A percentile compares a stretch with the other conserved stretches of the same genome.
Evolutionary conservation across 208 protist species (phyloP).

Genomic region (Trypanosoma conorhini): DNA sequence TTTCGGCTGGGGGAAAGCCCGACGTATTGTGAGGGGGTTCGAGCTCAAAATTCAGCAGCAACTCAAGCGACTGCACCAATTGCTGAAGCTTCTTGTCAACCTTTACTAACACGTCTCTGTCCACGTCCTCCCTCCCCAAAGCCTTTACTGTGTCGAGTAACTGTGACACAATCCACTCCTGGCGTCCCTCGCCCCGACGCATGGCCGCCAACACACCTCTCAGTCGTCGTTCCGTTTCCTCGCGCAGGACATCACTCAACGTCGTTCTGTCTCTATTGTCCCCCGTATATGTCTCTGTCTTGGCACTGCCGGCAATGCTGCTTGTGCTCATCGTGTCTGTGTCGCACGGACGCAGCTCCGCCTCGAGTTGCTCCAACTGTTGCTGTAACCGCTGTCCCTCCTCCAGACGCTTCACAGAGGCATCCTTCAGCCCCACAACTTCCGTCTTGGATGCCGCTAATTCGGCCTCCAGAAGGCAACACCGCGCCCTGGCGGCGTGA

Average conservation of each 20-base stretch:
- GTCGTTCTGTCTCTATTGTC: neutral
- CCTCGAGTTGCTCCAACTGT: constrained; percentile 20
- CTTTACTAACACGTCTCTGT: neutral
- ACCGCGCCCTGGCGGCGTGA: neutral
- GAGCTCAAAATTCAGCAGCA: neutral
- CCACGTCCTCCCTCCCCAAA: neutral
- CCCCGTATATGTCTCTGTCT: neutral
- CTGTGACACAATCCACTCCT: constrained; percentile 21
- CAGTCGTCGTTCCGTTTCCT: constrained; percentile 5
- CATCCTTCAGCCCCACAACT: neutral
- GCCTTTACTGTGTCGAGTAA: constrained; percentile 6
- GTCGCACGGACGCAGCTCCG: neutral
- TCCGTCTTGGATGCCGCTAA: constrained; percentile 7
- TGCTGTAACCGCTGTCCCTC: constrained; percentile 13
- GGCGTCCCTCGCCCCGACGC: constrained; percentile 6
- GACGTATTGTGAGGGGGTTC: neutral
- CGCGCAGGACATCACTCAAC: constrained; percentile 4
- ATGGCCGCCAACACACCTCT: constrained; percentile 5
- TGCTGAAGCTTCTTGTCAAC: constrained; percentile 2
- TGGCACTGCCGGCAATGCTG: neutral
- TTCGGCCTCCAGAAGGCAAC: constrained; percentile 1
- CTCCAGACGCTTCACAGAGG: neutral
- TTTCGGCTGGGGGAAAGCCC: neutral
- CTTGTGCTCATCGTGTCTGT: neutral
- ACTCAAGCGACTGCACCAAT: constrained; percentile 18